Conservation (phyloP, 2,329 filamentous ascomycete genomes). For the Cercospora sesami region DNA sequence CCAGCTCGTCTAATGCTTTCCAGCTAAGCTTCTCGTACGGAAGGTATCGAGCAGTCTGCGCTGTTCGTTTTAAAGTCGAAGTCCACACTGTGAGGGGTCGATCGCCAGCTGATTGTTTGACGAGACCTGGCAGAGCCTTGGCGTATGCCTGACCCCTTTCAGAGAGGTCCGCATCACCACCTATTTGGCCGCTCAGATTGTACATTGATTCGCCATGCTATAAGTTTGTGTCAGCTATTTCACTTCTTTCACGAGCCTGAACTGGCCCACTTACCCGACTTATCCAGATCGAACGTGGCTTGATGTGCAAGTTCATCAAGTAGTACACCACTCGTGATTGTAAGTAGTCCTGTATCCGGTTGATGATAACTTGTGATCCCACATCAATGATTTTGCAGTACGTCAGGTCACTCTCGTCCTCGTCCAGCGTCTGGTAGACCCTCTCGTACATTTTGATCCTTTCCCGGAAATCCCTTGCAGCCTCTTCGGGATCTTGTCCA, state of each 20-base stretch:
- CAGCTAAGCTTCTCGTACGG: slow-evolving; percentile 95
- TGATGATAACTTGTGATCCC: slow-evolving; percentile 95
- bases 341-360: slow-evolving; percentile 93
- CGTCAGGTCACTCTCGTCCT: slow-evolving; percentile 81
- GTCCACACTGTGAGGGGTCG: slow-evolving; percentile 71
- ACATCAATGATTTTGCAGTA: slow-evolving; percentile 98
- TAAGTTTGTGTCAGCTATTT: slow-evolving; percentile 15
- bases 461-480: slow-evolving; percentile 87
- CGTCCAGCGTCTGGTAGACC: slow-evolving; percentile 90
- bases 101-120: slow-evolving; percentile 82
- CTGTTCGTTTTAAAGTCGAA: slow-evolving; percentile 77
- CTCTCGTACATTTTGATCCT: slow-evolving; percentile 97
- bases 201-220: slow-evolving; percentile 93
- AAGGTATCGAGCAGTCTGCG: slow-evolving; percentile 83
- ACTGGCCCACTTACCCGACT: slow-evolving; percentile 57
- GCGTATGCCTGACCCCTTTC: slow-evolving; percentile 85
- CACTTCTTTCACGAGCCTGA: neutral
- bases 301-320: slow-evolving; percentile 97
- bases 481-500: slow-evolving; percentile 88
- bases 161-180: slow-evolving; percentile 86
- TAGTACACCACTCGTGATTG: slow-evolving; percentile 97
- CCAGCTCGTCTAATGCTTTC: slow-evolving; percentile 97
- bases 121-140: slow-evolving; percentile 76
- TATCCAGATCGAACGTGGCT: slow-evolving; percentile 92
- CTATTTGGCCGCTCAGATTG: slow-evolving; percentile 87